phyloP scores from a whole-genome alignment of 1,284 basidiomycete genomes.

The Sanghuangporus weigelae region DNA sequence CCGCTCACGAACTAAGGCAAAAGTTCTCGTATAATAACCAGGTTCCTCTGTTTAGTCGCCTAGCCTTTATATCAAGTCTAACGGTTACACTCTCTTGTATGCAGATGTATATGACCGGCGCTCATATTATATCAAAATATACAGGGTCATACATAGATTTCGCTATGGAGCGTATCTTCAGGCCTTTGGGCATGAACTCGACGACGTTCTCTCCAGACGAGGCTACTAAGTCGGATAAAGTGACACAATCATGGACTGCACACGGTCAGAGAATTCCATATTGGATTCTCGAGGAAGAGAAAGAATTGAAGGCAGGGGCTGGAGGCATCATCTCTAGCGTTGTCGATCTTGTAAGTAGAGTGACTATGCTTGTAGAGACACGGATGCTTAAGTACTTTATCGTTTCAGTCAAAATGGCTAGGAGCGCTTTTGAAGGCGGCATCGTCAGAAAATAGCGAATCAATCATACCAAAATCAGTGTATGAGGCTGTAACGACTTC shows the following conservation, averaged over 20 bases:
- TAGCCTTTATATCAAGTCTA: not conserved
- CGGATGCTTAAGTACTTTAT: not conserved
- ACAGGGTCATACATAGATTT: slow-evolving; percentile 31
- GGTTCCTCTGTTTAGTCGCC: slow-evolving; percentile 14
- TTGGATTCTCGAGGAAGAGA: slow-evolving; percentile 24
- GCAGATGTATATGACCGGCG: slow-evolving; percentile 31
- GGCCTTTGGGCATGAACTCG: slow-evolving; percentile 38
- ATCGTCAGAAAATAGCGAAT: slow-evolving; percentile 35
- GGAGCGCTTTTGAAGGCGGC: slow-evolving; percentile 30
- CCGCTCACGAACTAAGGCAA: slow-evolving; percentile 36
- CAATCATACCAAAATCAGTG: slow-evolving; percentile 29
- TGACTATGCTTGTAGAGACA: not conserved
- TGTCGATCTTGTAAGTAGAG: slow-evolving; percentile 26
- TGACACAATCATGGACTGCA: slow-evolving; percentile 30
- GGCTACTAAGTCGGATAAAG: slow-evolving; percentile 29
- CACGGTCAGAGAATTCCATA: slow-evolving; percentile 26
- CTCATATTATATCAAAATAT: slow-evolving; percentile 33
- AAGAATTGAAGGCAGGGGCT: slow-evolving; percentile 32
- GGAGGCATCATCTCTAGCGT: slow-evolving; percentile 37
- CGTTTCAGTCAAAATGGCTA: slow-evolving; percentile 36
- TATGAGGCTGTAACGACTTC: slow-evolving; percentile 36
- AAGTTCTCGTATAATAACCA: slow-evolving; percentile 42
- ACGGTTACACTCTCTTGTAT: not conserved
- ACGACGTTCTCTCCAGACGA: slow-evolving; percentile 38
- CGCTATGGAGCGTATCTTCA: slow-evolving; percentile 36